A percentile compares a stretch with the other conserved stretches of the same genome.
phyloP scores from a whole-genome alignment of 768 basidiomycete genomes.

The Xerocomellus dryophilus region DNA sequence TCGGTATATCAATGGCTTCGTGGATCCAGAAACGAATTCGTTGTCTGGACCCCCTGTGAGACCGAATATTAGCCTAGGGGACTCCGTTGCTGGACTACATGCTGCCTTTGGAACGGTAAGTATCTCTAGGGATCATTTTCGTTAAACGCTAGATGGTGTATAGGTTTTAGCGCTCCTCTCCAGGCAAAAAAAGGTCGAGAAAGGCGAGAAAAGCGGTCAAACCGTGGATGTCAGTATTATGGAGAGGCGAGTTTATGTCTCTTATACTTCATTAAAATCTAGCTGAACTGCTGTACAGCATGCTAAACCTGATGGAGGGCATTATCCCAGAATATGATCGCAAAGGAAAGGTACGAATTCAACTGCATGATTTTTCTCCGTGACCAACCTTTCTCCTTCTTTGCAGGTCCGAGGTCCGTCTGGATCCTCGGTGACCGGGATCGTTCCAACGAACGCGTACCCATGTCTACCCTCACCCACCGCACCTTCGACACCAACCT shows the following conservation, averaged over 20 bases:
- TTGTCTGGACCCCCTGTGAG: conserved; percentile 62
- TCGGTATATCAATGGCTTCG: conserved; percentile 67
- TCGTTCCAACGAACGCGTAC: conserved; percentile 74
- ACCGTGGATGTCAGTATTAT: conserved; percentile 76
- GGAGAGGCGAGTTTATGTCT: conserved; percentile 47
- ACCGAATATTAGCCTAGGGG: conserved; percentile 71
- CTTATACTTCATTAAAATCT: not conserved
- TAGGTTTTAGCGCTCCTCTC: conserved; percentile 62
- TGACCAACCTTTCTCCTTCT: not conserved
- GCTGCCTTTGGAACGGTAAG: conserved; percentile 70
- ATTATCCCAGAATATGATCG: conserved; percentile 74
- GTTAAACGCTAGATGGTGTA: not conserved
- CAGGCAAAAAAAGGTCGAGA: conserved; percentile 34
- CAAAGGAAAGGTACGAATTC: conserved; percentile 51
- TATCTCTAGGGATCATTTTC: not conserved
- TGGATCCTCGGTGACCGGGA: conserved; percentile 71
- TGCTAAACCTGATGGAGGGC: conserved; percentile 77
- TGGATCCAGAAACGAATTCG: conserved; percentile 49
- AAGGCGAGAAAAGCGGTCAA: conserved; percentile 38
- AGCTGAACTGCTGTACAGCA: conserved; percentile 36
- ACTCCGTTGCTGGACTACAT: conserved; percentile 68
- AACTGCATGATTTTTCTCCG: not conserved
- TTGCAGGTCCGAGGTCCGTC: conserved; percentile 64
- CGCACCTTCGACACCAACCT: conserved; percentile 43
- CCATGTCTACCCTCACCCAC: conserved; percentile 53